Evolutionary conservation across 164 flowering plant species (phyloP).

Genomic region (Macadamia integrifolia): DNA sequence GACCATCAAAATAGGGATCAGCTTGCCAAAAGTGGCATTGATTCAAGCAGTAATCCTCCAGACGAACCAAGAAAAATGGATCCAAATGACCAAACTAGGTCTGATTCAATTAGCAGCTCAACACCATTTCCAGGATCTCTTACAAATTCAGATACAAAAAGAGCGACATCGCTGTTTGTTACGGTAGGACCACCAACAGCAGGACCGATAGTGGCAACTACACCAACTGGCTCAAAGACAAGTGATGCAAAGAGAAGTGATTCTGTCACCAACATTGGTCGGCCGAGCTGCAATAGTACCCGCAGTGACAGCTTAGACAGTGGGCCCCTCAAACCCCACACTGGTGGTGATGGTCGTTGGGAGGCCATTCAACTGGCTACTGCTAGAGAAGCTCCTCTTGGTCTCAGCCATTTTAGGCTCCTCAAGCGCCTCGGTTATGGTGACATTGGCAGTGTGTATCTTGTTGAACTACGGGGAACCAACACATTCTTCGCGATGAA

Average conservation of each 20-base stretch:
- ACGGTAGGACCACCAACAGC: background rate
- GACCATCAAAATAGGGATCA: constrained; percentile 7
- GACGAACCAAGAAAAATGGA: constrained; percentile 17
- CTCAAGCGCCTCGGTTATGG: constrained; percentile 80
- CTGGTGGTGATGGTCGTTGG: constrained; percentile 75
- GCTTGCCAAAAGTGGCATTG: constrained; percentile 7
- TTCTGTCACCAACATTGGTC: constrained; percentile 10
- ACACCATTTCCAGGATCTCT: background rate
- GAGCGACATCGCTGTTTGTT: background rate
- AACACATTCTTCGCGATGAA: constrained; percentile 64
- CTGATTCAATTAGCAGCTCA: constrained; percentile 3
- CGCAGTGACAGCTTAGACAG: constrained; percentile 40
- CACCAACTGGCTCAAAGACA: background rate
- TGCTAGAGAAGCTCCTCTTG: constrained; percentile 40
- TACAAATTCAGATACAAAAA: constrained; percentile 16
- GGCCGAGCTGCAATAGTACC: constrained; percentile 6
- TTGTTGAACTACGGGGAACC: constrained; percentile 64
- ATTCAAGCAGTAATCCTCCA: constrained; percentile 3
- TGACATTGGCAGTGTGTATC: constrained; percentile 78
- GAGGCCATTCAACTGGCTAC: constrained; percentile 52
- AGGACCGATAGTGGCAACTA: background rate
- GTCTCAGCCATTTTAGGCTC: constrained; percentile 57
- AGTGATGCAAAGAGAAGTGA: constrained; percentile 13
- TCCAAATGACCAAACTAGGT: constrained; percentile 8
- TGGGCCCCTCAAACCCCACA: constrained; percentile 59